Evolutionary conservation across 2,329 filamentous ascomycete species (phyloP).

Genomic region (Dactylonectria estremocensis): DNA sequence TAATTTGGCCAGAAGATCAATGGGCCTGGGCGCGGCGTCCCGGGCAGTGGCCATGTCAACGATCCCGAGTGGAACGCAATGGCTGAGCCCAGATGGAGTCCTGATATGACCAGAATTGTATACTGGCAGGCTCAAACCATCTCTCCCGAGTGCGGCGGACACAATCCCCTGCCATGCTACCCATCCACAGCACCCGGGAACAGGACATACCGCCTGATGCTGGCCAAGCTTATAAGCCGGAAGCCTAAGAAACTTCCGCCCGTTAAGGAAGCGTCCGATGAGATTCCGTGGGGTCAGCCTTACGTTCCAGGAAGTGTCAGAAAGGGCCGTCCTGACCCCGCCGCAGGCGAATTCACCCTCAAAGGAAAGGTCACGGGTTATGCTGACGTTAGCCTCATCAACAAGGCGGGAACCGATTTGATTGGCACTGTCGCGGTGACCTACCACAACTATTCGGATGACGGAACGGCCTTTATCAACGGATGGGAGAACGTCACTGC

Average conservation of each 20-base stretch:
- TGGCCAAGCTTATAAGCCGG: conserved; percentile 55
- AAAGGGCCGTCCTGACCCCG: background rate
- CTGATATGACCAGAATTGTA: conserved; percentile 58
- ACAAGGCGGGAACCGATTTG: background rate
- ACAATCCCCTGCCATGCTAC: conserved; percentile 59
- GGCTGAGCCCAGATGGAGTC: conserved; percentile 61
- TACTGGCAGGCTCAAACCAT: conserved; percentile 59
- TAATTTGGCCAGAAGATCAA: conserved; percentile 64
- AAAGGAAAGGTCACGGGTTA: conserved; percentile 9
- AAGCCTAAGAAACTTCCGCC: conserved; percentile 42
- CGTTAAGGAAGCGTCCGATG: conserved; percentile 4
- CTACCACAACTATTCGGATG: conserved; percentile 24
- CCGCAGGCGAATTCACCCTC: conserved; percentile 16
- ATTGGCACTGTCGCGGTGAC: conserved; percentile 1
- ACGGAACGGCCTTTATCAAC: conserved; percentile 12
- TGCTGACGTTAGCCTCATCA: conserved; percentile 8
- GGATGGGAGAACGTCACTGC: conserved; percentile 26
- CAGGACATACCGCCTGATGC: conserved; percentile 57
- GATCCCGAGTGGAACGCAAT: conserved; percentile 64
- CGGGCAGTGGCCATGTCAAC: conserved; percentile 55
- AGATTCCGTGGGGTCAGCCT: conserved; percentile 19
- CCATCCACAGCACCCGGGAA: conserved; percentile 57
- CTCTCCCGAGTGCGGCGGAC: conserved; percentile 59
- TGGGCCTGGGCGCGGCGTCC: conserved; percentile 49
- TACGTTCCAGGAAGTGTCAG: conserved; percentile 13